phyloP scores from a whole-genome alignment of 2,329 filamentous ascomycete genomes.

The Sporothrix pseudoabietina region DNA sequence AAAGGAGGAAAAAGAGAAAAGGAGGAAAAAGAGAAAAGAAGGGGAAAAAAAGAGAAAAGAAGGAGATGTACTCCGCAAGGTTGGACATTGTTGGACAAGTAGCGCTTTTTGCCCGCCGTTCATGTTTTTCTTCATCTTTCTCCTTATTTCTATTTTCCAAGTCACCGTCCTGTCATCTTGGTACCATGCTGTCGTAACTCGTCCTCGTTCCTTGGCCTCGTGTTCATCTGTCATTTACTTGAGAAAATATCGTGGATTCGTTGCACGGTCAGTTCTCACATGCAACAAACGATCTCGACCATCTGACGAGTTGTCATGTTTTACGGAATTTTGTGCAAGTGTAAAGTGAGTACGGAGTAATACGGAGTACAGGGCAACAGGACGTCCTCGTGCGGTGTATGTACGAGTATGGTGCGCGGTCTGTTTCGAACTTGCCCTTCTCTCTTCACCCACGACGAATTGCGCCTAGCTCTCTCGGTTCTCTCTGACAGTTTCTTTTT shows the following conservation, averaged over 20 bases:
- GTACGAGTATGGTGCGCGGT: neutral
- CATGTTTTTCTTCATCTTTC: neutral
- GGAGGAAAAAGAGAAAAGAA: too few species aligned
- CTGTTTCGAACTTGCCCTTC: neutral
- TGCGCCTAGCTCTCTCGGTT: too few species aligned
- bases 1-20: too few species aligned
- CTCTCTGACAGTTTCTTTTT: neutral
- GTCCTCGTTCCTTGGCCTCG: neutral
- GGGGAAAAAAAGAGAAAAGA: too few species aligned
- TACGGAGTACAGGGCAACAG: neutral
- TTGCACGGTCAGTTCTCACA: constrained; percentile 1
- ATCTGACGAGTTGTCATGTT: constrained; percentile 11
- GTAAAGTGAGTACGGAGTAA: too few species aligned
- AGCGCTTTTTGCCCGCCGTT: neutral
- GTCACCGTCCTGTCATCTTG: neutral
- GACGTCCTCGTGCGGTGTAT: neutral
- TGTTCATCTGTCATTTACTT: constrained; percentile 1
- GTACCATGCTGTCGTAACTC: neutral
- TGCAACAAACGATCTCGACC: constrained; percentile 5
- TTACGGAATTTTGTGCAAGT: neutral
- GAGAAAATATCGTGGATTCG: neutral
- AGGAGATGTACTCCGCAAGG: neutral
- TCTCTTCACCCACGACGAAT: neutral
- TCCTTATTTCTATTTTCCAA: neutral
- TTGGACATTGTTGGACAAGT: neutral